Evolutionary conservation across 1,284 basidiomycete species (phyloP).

Genomic region (Melampsora larici-populina): DNA sequence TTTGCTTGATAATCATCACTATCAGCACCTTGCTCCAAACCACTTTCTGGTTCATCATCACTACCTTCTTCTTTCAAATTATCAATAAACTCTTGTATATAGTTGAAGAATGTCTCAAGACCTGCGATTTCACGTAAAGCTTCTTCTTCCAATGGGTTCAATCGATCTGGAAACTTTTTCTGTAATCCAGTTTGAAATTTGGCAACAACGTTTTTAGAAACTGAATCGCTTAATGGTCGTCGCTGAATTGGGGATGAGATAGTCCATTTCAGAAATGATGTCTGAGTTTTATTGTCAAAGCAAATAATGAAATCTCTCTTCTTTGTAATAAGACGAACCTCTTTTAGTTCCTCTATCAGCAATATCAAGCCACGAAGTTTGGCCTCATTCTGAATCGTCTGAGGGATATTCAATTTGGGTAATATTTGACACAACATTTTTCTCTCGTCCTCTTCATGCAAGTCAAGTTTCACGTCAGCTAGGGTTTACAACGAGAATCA

Average conservation of each 20-base stretch:
- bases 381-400: slow-evolving; percentile 62
- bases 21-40: slow-evolving; percentile 22
- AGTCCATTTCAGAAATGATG: slow-evolving; percentile 18
- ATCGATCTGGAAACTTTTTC: slow-evolving; percentile 62
- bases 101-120: slow-evolving; percentile 16
- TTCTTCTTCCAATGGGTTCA: background rate
- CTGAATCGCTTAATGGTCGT: slow-evolving; percentile 67
- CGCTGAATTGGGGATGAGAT: slow-evolving; percentile 58
- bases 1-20: slow-evolving; percentile 37
- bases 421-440: slow-evolving; percentile 78
- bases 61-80: slow-evolving; percentile 12
- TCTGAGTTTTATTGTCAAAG: slow-evolving; percentile 8
- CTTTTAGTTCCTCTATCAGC: slow-evolving; percentile 62
- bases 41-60: slow-evolving; percentile 16
- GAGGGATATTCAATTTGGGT: slow-evolving; percentile 71
- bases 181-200: slow-evolving; percentile 65
- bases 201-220: slow-evolving; percentile 67
- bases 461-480: slow-evolving; percentile 1
- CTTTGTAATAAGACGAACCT: slow-evolving; percentile 58
- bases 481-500: slow-evolving; percentile 47
- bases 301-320: slow-evolving; percentile 7
- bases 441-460: slow-evolving; percentile 66
- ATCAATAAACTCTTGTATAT: slow-evolving; percentile 2
- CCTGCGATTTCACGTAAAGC: slow-evolving; percentile 2
- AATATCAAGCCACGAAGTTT: slow-evolving; percentile 65